phyloP scores from a whole-genome alignment of 106 monocot genomes.

The Platanthera zijinensis region DNA sequence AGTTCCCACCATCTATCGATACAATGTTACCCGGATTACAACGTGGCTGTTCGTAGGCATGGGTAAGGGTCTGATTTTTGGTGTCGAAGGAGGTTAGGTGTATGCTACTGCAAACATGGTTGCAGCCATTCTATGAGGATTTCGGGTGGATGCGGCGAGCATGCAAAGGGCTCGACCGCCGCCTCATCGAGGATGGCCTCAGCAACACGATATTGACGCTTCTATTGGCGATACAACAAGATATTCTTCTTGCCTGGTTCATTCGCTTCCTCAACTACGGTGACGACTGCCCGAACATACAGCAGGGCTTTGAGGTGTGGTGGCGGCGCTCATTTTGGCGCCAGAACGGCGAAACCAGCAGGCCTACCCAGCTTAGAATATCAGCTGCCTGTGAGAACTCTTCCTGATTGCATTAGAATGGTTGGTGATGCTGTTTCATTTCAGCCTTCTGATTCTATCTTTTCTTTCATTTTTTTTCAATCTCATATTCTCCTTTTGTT shows the following conservation, averaged over 20 bases:
- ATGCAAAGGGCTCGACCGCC: too few relatives aligned
- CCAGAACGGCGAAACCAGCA: conserved; percentile 47
- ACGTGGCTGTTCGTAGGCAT: conserved; percentile 72
- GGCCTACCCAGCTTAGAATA: conserved; percentile 44
- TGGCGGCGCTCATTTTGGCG: conserved; percentile 89
- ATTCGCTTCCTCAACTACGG: conserved; percentile 73
- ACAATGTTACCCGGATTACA: conserved; percentile 80
- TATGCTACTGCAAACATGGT: conserved; percentile 51
- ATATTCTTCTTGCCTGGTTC: conserved; percentile 82
- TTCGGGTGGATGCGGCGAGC: too few relatives aligned
- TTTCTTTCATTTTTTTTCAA: too few relatives aligned
- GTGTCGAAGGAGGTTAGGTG: conserved; percentile 73
- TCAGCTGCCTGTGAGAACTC: conserved; percentile 44
- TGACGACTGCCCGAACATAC: conserved; percentile 87
- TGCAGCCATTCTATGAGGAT: too few relatives aligned
- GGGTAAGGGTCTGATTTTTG: conserved; percentile 81
- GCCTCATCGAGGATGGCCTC: conserved; percentile 76
- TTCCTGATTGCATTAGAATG: conserved; percentile 14
- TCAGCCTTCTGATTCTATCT: too few relatives aligned
- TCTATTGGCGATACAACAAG: conserved; percentile 73
- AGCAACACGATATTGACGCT: conserved; percentile 77
- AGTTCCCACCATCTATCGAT: conserved; percentile 66
- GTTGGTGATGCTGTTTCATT: neutral
- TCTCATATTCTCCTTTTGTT: neutral
- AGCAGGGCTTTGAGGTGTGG: too few relatives aligned